These are phyloP conservation scores for Uronychia setigera DNA, from an alignment of 73 alveolate genomes.

Conservation along the genomic window DNA sequence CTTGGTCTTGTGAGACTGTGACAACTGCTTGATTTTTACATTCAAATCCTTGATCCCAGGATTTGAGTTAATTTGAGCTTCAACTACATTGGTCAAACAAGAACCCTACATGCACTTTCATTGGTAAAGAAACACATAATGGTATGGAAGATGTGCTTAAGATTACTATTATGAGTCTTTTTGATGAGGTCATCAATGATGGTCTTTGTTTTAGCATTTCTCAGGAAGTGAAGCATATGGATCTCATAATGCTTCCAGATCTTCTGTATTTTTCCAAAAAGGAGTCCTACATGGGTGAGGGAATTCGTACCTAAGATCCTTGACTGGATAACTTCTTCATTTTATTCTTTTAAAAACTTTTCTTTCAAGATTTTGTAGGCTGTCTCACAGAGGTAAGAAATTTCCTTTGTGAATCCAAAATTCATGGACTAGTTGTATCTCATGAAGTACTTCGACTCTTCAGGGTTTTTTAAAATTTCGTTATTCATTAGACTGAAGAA, in stretches of 20 bases:
- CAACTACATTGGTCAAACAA: not conserved
- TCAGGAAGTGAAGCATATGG: constrained; percentile 16
- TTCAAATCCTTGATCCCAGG: constrained; percentile 38
- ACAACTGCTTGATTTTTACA: constrained; percentile 25
- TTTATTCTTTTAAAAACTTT: constrained; percentile 11
- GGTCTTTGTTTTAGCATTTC: constrained; percentile 7
- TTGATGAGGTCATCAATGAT: constrained; percentile 48
- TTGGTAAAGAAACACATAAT: constrained; percentile 29
- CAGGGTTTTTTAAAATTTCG: not conserved
- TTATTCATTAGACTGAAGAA: not conserved
- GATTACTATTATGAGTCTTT: constrained; percentile 35
- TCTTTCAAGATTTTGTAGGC: constrained; percentile 17
- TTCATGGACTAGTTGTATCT: not conserved
- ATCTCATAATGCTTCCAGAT: constrained; percentile 31
- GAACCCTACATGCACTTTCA: constrained; percentile 12
- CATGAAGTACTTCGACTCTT: constrained; percentile 1
- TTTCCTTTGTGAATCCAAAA: constrained; percentile 41
- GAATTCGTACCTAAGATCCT: constrained; percentile 3
- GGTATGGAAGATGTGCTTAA: constrained; percentile 17
- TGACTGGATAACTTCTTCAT: constrained; percentile 30
- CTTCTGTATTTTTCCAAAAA: constrained; percentile 33
- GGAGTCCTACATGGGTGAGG: not conserved
- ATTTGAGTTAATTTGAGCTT: constrained; percentile 20
- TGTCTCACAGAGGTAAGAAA: constrained; percentile 26
- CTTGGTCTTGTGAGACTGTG: constrained; percentile 25